Evolutionary conservation across 176 grass and related monocot species (phyloP), one percentile per base, ranked within the genome.

Genomic region (Eragrostis nindensis): DNA sequence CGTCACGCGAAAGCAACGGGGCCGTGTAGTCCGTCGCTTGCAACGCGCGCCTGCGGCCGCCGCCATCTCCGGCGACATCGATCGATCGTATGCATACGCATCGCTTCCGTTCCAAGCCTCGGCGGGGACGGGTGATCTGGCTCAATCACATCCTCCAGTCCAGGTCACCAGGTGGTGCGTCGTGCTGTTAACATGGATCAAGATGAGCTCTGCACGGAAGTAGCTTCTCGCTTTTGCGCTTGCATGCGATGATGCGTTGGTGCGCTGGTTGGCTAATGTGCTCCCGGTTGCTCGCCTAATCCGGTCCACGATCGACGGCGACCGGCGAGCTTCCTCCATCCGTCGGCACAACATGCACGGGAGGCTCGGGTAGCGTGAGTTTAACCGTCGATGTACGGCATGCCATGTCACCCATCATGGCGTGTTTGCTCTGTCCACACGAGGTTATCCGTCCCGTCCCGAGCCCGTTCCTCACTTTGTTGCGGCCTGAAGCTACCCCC

Each of bases 251-350:
- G 29, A 0, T 0, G 56, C 26, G 40, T 6, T 63, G 71, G 74
- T 74, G 75, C 69, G 57, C 6, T 63, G 63, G 78, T 80, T 36
- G 19, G 87, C 50, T 80, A 70, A 76, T 43, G 76, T 80, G 82
- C 87, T 80, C 53, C 13, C 12, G 65, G 82, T 85, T 48, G 87
- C 57, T 89, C 71, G 66, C 82, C 82, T 76, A 70, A 76, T 70
- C 63, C 16, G 13, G 7, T 11, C 12, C 30, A 12, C 8, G 44
- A 48, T 21, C 36, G 82, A 85, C 40, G 48, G 57, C 17, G 78
- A 89, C 78, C 72, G 78, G n/a, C 72, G 77, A 85, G 39, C 82
- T 27, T 29, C 69, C 75, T 16, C 42, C 44, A 38, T 24, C 69
- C 27, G 17, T 25, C 22, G 26, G 70, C 15, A 21, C 8, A 0